phyloP scores from a whole-genome alignment of 345 rosid genomes.

The Capsella bursapastoris region DNA sequence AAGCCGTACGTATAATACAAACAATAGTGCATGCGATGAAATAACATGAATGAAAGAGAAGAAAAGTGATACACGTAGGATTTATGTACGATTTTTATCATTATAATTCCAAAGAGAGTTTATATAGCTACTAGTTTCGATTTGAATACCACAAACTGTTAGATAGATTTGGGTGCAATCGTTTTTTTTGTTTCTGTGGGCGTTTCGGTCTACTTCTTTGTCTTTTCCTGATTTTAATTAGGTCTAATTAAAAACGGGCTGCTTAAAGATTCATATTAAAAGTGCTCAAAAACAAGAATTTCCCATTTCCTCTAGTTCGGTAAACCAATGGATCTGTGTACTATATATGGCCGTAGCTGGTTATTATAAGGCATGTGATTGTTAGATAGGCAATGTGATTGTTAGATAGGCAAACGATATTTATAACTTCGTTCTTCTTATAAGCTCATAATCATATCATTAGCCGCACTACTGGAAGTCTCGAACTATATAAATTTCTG shows the following conservation, averaged over 20 bases:
- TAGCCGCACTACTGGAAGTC: slow-evolving; percentile 7
- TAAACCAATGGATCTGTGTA: slow-evolving; percentile 24
- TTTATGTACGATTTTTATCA: slow-evolving; percentile 25
- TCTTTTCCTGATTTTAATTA: neutral
- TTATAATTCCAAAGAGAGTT: slow-evolving; percentile 33
- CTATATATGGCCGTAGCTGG: slow-evolving; percentile 10
- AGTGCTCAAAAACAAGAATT: slow-evolving; percentile 16
- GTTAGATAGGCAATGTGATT: neutral
- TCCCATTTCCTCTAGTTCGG: slow-evolving; percentile 16
- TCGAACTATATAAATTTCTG: neutral
- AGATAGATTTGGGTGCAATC: slow-evolving; percentile 29
- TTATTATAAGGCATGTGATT: neutral
- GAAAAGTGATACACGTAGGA: slow-evolving; percentile 30
- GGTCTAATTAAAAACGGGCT: slow-evolving; percentile 5
- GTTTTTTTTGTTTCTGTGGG: slow-evolving; percentile 27
- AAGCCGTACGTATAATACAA: slow-evolving; percentile 31
- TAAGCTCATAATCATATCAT: neutral
- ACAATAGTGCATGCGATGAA: slow-evolving; percentile 22
- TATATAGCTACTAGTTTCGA: slow-evolving; percentile 31
- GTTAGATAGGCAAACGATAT: neutral
- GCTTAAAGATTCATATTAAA: neutral
- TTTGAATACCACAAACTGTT: slow-evolving; percentile 33
- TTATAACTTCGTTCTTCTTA: neutral
- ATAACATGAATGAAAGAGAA: neutral
- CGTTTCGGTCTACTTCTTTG: slow-evolving; percentile 20